phyloP scores from a whole-genome alignment of 1,284 basidiomycete genomes.

The Stygiomarasmius scandens region DNA sequence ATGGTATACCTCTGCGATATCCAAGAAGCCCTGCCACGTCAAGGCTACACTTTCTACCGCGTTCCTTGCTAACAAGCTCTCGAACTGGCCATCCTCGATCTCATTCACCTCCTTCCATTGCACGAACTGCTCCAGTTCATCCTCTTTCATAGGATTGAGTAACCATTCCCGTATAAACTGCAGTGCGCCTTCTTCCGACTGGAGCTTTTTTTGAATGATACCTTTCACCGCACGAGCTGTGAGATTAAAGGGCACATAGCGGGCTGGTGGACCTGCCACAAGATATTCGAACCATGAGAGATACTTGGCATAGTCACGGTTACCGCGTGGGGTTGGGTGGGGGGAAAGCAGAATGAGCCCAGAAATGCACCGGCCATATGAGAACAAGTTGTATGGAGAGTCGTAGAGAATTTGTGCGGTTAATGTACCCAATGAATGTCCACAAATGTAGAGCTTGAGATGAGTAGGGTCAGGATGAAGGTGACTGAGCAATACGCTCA shows the following conservation, averaged over 20 bases:
- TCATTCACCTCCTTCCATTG: conserved; percentile 45
- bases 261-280: conserved; percentile 45
- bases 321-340: conserved; percentile 48
- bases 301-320: conserved; percentile 44
- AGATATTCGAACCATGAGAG: conserved; percentile 51
- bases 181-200: conserved; percentile 43
- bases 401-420: conserved; percentile 61
- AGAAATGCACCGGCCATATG: conserved; percentile 46
- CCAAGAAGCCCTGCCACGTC: conserved; percentile 57
- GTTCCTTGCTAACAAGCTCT: conserved; percentile 43
- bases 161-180: conserved; percentile 37
- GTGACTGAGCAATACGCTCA: conserved; percentile 49
- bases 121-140: conserved; percentile 41
- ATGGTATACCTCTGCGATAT: conserved; percentile 45
- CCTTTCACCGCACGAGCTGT: conserved; percentile 34
- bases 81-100: conserved; percentile 43
- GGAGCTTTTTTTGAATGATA: conserved; percentile 37
- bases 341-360: conserved; percentile 51
- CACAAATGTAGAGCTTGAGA: conserved; percentile 51
- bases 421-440: conserved; percentile 56
- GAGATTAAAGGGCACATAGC: conserved; percentile 42
- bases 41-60: conserved; percentile 48
- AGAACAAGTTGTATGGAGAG: conserved; percentile 51
- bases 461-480: conserved; percentile 46
- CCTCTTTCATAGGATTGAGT: conserved; percentile 43